Evolutionary conservation across 495 filamentous ascomycete species (phyloP).

Genomic region (Daldinia childiae): DNA sequence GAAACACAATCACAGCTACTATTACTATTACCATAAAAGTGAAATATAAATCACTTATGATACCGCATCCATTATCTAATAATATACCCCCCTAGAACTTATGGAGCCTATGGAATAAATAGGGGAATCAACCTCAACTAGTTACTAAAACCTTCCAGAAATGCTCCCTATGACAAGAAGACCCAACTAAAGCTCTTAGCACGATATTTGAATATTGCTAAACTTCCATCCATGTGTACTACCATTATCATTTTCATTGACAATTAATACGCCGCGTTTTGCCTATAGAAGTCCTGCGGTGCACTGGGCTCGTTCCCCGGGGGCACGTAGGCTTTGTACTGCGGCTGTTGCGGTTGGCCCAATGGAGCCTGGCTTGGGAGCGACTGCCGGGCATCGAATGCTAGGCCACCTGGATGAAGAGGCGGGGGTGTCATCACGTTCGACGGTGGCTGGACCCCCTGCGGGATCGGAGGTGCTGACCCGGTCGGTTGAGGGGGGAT

Average conservation of each 20-base stretch:
- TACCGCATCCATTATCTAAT: constrained; percentile 18
- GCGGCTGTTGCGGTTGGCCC: constrained; percentile 39
- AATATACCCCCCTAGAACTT: background rate
- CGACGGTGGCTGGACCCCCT: constrained; percentile 54
- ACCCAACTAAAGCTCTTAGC: background rate
- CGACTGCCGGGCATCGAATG: constrained; percentile 54
- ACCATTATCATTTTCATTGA: background rate
- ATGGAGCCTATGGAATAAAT: background rate
- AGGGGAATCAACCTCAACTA: constrained; percentile 1
- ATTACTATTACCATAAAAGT: background rate
- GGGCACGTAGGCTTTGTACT: constrained; percentile 55
- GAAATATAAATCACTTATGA: background rate
- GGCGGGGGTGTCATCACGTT: constrained; percentile 54
- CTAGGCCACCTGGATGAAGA: constrained; percentile 50
- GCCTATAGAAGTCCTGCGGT: constrained; percentile 53
- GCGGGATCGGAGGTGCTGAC: constrained; percentile 54
- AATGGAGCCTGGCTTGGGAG: constrained; percentile 50
- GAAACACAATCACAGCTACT: background rate
- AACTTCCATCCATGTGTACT: background rate
- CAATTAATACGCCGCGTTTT: constrained; percentile 42
- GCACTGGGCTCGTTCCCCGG: constrained; percentile 48
- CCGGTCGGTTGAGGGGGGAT: constrained; percentile 54
- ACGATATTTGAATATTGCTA: background rate
- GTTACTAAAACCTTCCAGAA: background rate
- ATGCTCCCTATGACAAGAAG: background rate